Evolutionary conservation across 1,284 basidiomycete genomes (phyloP), one percentile per base, ranked within the genome.

Genomic region (Pascua guehoae): DNA sequence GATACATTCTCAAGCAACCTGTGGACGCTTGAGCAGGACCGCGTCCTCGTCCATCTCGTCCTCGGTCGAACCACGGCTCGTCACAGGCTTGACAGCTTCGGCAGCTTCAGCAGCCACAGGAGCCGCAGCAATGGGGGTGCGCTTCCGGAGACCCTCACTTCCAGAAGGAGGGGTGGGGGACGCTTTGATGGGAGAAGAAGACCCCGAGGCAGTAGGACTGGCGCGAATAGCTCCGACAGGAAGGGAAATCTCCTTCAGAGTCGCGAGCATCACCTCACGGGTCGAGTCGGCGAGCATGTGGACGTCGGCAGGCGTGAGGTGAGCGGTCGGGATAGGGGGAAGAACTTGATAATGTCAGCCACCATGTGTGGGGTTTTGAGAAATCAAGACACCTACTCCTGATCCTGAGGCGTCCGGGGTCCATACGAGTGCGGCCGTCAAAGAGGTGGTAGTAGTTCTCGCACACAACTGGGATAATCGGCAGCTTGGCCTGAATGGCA

Each of bases 361-460:
- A 8, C 4, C 41, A 41, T 41, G 41, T 41, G 41, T 8, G n/a
- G 7, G 12, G 17, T 41, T 41, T 41, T n/a, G 41, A n/a, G 24
- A 50, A 11, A 55, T 56, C 56, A n/a, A 43, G 50, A 40, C 16
- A 73, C 86, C 66, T 66, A 94, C 93, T 89, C 82, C 85, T 85
- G 63, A 98, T 82, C 70, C 84, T 88, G 58, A 98, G 80, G 17
- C 81, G 82, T 0, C 94, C 95, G 38, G 80, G 77, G 43, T 88
- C 86, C 67, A 98, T 91, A 14, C 88, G 80, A 48, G 86, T 86
- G 66, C 85, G 82, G 60, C 84, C 85, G 76, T 95, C 72, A 60
- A 78, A 96, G 57, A 95, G 68, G 58, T 84, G 80, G 84, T 89
- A 88, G 74, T 97, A 97, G 77, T 98, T 98, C 78, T 98, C 93